Base-by-base conservation (phyloP, 495 filamentous ascomycete genomes). In the Penicillium waksmanii region DNA sequence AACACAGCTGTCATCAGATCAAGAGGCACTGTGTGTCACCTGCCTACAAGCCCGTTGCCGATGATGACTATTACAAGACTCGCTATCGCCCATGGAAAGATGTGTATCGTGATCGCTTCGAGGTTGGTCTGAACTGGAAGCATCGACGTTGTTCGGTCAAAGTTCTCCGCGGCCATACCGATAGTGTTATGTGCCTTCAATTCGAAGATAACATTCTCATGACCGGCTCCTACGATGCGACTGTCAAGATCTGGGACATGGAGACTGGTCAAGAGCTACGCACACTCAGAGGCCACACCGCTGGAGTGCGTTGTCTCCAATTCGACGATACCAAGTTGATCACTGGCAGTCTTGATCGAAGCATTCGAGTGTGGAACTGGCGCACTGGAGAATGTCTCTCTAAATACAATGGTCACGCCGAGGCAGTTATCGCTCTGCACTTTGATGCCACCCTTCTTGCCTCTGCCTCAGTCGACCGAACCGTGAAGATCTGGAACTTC, bases 321-420 rank as follows among this genome's bases (percentile, higher is more conserved):
- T 97, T 97, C 68, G 93, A 98, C 65, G 91, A 97, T 51, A 88
- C 83, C 51, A 94, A 94, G 72, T 81, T 97, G 51, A 92, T 96
- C 68, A 94, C 89, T 38, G 93, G 91, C 21, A 88, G 87, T 62
- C 73, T 96, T 50, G 93, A 97, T 68, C 73, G 82, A 54, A 96
- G 85, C 17, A 74, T 99, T 55, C 90, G 90, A 69, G 85, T 98
- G 31, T 99, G 95, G 96, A 96, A 98, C 64, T 98, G 93, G 92
- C 83, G 89, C 42, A 97, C 93, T 0, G 95, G 95, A 44, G 85
- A 91, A 65, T 96, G 90, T 67, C 82, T 97, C 44, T 90, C 88
- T 13, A 96, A 87, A 1, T 87, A 93, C 36, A 82, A 81, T 9
- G 87, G 87, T 5, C 95, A 98, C 67, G 84, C 80, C 9, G 87